These are phyloP conservation scores for Xylaria sp. DNA, from an alignment of 2,329 filamentous ascomycete genomes.

Conservation along the genomic window DNA sequence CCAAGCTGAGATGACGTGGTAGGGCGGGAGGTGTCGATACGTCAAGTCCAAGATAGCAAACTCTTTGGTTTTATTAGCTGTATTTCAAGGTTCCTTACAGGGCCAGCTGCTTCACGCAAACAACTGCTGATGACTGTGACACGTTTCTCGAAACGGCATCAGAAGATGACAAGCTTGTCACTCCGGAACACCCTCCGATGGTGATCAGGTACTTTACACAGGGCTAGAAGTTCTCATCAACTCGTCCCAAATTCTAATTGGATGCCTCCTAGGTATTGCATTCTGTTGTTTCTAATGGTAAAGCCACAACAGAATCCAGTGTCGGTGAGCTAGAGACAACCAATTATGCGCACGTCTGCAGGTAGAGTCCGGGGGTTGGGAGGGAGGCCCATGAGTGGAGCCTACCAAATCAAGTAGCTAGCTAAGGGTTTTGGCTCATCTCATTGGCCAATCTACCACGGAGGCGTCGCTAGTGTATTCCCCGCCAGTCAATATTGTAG, in stretches of 20 bases:
- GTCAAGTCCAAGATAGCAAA: not conserved
- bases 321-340: not conserved
- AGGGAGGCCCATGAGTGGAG: not conserved
- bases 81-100: not conserved
- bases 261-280: not conserved
- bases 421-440: slow-evolving; percentile 18
- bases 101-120: not conserved
- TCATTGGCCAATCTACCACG: slow-evolving; percentile 28
- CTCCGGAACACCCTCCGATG: not conserved
- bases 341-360: too few relatives aligned
- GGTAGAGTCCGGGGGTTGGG: not conserved
- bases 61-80: not conserved
- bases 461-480: not conserved
- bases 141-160: not conserved
- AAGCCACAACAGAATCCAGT: not conserved
- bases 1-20: slow-evolving; percentile 21
- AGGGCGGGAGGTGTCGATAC: not conserved
- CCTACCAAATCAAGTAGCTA: slow-evolving; percentile 39
- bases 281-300: not conserved
- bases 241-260: not conserved
- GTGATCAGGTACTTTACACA: not conserved
- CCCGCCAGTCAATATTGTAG: not conserved
- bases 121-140: not conserved
- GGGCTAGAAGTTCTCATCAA: not conserved
- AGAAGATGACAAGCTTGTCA: not conserved